Percentiles rank a stretch among this genome's conserved stretches.
These are phyloP conservation scores for Alternaria panax DNA, from an alignment of 2,329 filamentous ascomycete species.

Conservation along the genomic window DNA sequence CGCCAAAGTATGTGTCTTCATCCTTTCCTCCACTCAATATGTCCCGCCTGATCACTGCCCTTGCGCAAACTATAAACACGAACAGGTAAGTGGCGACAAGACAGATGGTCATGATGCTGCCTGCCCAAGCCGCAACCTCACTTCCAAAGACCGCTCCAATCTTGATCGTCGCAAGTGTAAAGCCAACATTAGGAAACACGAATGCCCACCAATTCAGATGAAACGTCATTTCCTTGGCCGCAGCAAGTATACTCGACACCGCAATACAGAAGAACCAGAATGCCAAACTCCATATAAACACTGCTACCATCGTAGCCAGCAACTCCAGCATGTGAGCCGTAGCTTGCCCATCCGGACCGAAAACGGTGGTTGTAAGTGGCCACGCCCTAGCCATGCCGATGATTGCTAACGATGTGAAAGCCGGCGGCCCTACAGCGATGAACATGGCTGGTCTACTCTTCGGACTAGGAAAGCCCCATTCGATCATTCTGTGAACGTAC, in stretches of 20 bases:
- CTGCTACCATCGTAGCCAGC: not conserved
- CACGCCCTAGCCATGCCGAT: conserved; percentile 3
- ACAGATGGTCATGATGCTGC: not conserved
- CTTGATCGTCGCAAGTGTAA: conserved; percentile 37
- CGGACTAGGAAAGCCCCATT: not conserved
- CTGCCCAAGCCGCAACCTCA: not conserved
- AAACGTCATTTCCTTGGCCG: conserved; percentile 56
- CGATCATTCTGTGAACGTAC: conserved; percentile 8
- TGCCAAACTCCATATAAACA: conserved; percentile 6
- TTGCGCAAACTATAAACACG: not conserved
- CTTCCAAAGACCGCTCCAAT: not conserved
- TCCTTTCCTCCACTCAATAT: not conserved
- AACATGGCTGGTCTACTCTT: conserved; percentile 6
- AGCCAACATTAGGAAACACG: conserved; percentile 49
- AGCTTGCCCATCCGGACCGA: not conserved
- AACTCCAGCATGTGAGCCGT: not conserved
- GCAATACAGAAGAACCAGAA: conserved; percentile 60
- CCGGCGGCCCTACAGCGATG: conserved; percentile 4
- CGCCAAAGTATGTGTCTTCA: not conserved
- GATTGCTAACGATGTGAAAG: not conserved
- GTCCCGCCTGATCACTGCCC: not conserved
- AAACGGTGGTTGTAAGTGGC: not conserved
- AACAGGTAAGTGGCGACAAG: not conserved
- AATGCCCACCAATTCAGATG: conserved; percentile 65
- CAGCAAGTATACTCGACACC: conserved; percentile 27